Percentiles rank a stretch among this genome's conserved stretches.
Conservation (phyloP, 225 moss, liverwort and hornwort genomes). For the Polytrichum formosum region DNA sequence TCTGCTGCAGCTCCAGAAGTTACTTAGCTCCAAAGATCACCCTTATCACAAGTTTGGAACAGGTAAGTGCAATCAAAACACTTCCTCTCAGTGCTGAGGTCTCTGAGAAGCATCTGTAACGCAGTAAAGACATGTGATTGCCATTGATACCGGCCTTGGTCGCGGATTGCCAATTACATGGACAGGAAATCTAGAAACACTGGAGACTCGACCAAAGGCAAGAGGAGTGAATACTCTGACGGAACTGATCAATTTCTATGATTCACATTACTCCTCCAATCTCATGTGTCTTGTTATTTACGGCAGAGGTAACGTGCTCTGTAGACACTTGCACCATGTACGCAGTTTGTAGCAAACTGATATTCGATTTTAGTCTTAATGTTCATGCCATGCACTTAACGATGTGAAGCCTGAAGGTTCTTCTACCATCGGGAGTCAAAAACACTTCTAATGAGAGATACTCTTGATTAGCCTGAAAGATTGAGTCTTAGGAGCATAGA, state of each 20-base stretch:
- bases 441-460: too few species aligned
- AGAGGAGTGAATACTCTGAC: conserved; percentile 58
- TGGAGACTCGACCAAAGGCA: conserved; percentile 54
- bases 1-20: conserved; percentile 52
- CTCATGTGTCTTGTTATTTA: conserved; percentile 75
- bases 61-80: conserved; percentile 21
- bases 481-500: too few species aligned
- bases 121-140: too few species aligned
- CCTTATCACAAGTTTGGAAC: conserved; percentile 82
- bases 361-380: too few species aligned
- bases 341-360: too few species aligned
- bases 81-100: not conserved
- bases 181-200: conserved; percentile 63
- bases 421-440: too few species aligned
- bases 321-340: too few species aligned
- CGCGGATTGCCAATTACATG: not conserved
- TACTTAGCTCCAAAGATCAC: conserved; percentile 60
- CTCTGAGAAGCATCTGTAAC: too few species aligned
- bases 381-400: too few species aligned
- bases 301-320: conserved; percentile 44
- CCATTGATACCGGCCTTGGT: too few species aligned
- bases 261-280: conserved; percentile 62
- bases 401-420: too few species aligned
- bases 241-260: conserved; percentile 68
- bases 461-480: too few species aligned